Base-by-base conservation (phyloP, 1,284 basidiomycete genomes). In the Marasmius fiardii region DNA sequence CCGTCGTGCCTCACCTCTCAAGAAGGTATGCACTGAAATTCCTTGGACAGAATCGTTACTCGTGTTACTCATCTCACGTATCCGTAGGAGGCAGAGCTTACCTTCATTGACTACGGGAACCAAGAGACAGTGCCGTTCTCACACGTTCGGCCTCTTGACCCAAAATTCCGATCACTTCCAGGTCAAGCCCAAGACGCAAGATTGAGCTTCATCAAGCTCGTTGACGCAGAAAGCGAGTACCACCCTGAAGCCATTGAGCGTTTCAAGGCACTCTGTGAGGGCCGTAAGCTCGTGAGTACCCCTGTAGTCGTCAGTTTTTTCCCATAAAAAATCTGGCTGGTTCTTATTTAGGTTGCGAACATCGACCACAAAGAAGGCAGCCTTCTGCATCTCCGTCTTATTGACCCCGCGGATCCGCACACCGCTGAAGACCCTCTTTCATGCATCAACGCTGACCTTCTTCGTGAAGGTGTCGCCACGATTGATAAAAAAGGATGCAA, bases 71-170 rank as follows among this genome's bases (percentile, higher is more conserved):
- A 23, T 6, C 21, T 14, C 23, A 11, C 44, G 4, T n/a, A 26
- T n/a, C 33, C 26, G 12, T n/a, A 49, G 69, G 90, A 93, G 70
- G 92, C 89, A 2, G 92, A 94, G 67, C 86, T 95, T 37, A 89
- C 86, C 6, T 93, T 92, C 70, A 92, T 92, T 60, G 90, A 91
- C 71, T 93, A 93, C 64, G 93, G 93, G 51, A 95, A 95, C 68
- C 92, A 94, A 73, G 92, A 93, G 66, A 90, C 82, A 3, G 76
- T 94, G 26, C 72, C 85, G 1, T 95, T 93, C 71, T 72, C 79
- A 21, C 76, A 87, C 61, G 84, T 95, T 60, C 81, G 93, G 26
- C 92, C 92, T 2, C 78, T 96, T 37, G 93, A 95, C 67, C 73
- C 86, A 23, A 90, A 88, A 68, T 96, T 95, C 82, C 88, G 90